Evolutionary conservation across 2,329 filamentous ascomycete genomes (phyloP).

Genomic region (Rhinocladiella mackenziei): DNA sequence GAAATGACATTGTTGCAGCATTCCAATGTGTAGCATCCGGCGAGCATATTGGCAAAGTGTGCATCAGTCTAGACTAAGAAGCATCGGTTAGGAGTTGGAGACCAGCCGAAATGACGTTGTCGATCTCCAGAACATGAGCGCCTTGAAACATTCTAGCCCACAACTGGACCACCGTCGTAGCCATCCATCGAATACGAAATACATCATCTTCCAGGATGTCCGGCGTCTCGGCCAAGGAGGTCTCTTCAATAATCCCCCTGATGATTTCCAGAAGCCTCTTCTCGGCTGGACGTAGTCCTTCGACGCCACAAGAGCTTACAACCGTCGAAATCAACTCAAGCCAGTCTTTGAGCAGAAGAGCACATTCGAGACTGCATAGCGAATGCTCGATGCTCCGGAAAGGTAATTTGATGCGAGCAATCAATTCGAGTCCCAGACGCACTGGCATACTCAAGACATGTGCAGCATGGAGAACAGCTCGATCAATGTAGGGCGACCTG

Average conservation of each 20-base stretch:
- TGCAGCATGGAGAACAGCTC: conserved; percentile 28
- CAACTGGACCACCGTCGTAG: conserved; percentile 21
- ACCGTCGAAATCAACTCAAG: conserved; percentile 10
- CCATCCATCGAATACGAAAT: conserved; percentile 20
- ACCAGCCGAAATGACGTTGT: conserved; percentile 10
- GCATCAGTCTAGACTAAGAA: conserved; percentile 25
- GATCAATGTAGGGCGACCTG: conserved; percentile 19
- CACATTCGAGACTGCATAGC: conserved; percentile 31
- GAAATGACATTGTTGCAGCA: conserved; percentile 38
- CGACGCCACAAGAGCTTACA: conserved; percentile 2
- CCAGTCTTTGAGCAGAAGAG: conserved; percentile 30
- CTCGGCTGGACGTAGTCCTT: conserved; percentile 5
- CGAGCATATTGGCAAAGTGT: conserved; percentile 43
- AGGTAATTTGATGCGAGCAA: conserved; percentile 26
- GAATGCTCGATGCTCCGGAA: conserved; percentile 31
- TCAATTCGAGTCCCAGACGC: conserved; percentile 28
- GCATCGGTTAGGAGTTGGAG: conserved; percentile 7
- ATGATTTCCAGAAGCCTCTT: conserved; percentile 18
- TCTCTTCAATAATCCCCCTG: conserved; percentile 27
- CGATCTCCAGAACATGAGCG: conserved; percentile 14
- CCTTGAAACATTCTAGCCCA: conserved; percentile 30
- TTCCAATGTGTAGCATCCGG: conserved; percentile 43
- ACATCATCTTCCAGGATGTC: conserved; percentile 3
- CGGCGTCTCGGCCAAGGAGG: conserved; percentile 5
- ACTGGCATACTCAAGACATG: conserved; percentile 30